phyloP scores from a whole-genome alignment of 257 asterid genomes.

The Paraleonurus japonicus region DNA sequence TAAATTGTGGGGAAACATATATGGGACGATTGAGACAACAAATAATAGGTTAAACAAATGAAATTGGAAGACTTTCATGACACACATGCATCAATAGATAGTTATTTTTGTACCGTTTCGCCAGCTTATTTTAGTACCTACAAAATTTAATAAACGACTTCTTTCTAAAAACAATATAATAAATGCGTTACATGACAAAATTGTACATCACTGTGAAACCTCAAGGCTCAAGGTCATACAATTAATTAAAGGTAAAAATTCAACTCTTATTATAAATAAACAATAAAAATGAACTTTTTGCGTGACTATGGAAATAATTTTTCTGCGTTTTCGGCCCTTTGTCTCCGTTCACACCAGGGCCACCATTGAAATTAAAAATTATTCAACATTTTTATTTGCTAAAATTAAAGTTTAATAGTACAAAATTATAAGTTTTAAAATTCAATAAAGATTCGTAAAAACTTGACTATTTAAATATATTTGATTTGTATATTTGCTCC shows the following conservation, averaged over 20 bases:
- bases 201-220: too few relatives aligned
- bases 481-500: not conserved
- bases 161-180: too few relatives aligned
- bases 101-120: too few relatives aligned
- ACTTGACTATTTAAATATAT: not conserved
- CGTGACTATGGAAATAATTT: too few relatives aligned
- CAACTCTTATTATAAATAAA: not conserved
- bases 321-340: not conserved
- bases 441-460: not conserved
- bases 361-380: not conserved
- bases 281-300: not conserved
- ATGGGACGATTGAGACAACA: not conserved
- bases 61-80: too few relatives aligned
- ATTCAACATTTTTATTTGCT: not conserved
- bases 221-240: not conserved
- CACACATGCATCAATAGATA: too few relatives aligned
- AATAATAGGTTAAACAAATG: too few relatives aligned
- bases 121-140: too few relatives aligned
- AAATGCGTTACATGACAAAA: not conserved
- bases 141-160: not conserved
- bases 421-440: not conserved
- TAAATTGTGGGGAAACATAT: not conserved
- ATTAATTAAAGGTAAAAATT: too few relatives aligned
- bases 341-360: not conserved
- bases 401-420: not conserved